phyloP scores from a whole-genome alignment of 2,329 filamentous ascomycete species.

The Xylaria sp. region DNA sequence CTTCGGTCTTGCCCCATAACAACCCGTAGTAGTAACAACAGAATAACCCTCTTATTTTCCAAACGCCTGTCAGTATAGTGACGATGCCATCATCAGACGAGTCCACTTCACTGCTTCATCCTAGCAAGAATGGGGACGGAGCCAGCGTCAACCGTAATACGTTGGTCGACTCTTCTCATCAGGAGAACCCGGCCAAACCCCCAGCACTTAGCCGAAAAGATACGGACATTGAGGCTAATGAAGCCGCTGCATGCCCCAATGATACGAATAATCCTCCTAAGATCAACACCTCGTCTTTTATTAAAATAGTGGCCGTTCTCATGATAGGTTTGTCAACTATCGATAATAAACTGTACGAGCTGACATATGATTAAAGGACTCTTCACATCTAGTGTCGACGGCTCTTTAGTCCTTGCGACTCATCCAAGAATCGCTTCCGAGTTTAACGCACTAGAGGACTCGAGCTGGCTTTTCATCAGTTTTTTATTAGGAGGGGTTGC shows the following conservation, averaged over 20 bases:
- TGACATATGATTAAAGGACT: conserved; percentile 52
- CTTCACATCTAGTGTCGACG: conserved; percentile 74
- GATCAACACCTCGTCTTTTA: conserved; percentile 29
- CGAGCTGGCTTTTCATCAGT: conserved; percentile 67
- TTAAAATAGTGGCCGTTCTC: conserved; percentile 31
- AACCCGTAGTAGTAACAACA: not conserved
- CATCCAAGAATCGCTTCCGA: conserved; percentile 71
- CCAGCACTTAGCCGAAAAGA: not conserved
- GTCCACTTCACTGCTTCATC: conserved; percentile 30
- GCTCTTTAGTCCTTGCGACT: conserved; percentile 73
- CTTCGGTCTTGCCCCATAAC: not conserved
- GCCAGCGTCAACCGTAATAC: not conserved
- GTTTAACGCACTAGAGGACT: conserved; percentile 66
- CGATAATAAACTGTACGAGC: not conserved
- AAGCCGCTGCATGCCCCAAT: not conserved
- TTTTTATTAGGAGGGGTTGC: conserved; percentile 64
- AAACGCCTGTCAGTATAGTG: not conserved
- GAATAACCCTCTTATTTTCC: not conserved
- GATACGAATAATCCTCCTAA: not conserved
- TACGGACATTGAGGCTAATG: conserved; percentile 31
- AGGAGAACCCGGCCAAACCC: not conserved
- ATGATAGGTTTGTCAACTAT: conserved; percentile 30
- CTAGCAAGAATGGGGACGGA: conserved; percentile 8
- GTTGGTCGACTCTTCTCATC: not conserved
- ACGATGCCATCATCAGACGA: conserved; percentile 25